phyloP scores from a whole-genome alignment of 148 eudicot species.

The Silene conica region DNA sequence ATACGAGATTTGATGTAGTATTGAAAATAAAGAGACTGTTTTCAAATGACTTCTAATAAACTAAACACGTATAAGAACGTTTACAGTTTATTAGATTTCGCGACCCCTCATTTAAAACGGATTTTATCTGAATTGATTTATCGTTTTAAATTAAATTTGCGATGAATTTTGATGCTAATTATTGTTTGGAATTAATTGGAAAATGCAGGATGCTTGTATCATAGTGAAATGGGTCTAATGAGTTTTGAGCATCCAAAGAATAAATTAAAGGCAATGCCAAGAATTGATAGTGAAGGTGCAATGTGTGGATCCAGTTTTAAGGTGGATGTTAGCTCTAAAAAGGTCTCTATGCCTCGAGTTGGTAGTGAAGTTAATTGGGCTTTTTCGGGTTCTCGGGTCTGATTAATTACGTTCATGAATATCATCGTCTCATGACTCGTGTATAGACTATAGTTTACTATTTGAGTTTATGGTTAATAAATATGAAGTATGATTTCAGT shows the following conservation, averaged over 20 bases:
- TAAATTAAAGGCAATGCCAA: slow-evolving; percentile 83
- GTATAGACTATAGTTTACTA: not conserved
- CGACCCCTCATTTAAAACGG: not conserved
- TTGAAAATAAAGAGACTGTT: no score
- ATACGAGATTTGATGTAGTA: no score
- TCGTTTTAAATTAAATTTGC: no score
- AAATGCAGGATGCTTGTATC: slow-evolving; percentile 75
- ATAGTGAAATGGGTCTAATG: slow-evolving; percentile 62
- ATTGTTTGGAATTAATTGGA: not conserved
- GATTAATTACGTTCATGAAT: not conserved
- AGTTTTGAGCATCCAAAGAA: slow-evolving; percentile 85
- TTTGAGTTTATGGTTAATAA: not conserved
- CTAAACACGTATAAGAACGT: no score
- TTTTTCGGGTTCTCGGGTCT: slow-evolving; percentile 27
- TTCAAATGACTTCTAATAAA: no score
- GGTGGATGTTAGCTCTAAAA: slow-evolving; percentile 60
- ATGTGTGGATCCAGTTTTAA: slow-evolving; percentile 84
- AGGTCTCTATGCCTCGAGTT: slow-evolving; percentile 66
- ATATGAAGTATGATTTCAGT: no score
- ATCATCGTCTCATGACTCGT: not conserved
- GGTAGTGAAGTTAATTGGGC: slow-evolving; percentile 92
- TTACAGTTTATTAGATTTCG: no score
- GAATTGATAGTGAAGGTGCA: slow-evolving; percentile 81
- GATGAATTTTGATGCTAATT: no score
- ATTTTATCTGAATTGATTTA: no score